Conservation (phyloP, 768 basidiomycete genomes). For the Roridomyces roridus region DNA sequence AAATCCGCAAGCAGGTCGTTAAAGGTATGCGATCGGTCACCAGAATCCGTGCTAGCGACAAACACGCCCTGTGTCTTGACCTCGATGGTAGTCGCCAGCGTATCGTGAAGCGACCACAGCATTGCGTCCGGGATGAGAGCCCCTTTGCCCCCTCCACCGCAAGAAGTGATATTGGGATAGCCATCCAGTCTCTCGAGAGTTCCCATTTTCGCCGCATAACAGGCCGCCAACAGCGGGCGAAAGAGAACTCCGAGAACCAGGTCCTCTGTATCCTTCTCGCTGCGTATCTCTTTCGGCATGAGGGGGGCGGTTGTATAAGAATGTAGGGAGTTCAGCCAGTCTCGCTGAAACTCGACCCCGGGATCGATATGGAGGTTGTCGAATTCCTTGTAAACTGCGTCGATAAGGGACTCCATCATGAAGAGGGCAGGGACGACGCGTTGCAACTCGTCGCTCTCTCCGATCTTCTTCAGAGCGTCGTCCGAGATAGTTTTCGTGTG, state of each 20-base stretch:
- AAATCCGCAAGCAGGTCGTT: background rate
- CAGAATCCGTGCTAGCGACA: background rate
- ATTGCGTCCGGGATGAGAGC: background rate
- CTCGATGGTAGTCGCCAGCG: background rate
- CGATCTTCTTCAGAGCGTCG: background rate
- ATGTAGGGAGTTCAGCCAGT: background rate
- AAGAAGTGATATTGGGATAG: background rate
- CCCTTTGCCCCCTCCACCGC: background rate
- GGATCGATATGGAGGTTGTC: background rate
- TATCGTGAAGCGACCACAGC: background rate
- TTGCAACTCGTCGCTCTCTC: background rate
- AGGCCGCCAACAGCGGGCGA: background rate
- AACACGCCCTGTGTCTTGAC: background rate
- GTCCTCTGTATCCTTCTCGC: background rate
- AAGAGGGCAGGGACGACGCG: background rate
- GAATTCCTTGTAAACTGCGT: background rate
- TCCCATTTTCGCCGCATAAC: background rate
- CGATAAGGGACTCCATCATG: background rate
- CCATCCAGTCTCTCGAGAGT: background rate
- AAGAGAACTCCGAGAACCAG: background rate
- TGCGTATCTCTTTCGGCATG: background rate
- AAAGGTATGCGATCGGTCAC: background rate
- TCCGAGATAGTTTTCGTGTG: background rate
- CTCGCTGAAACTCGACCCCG: background rate
- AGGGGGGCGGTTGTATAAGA: background rate